Evolutionary conservation across 768 basidiomycete genomes (phyloP).

Genomic region (Gloeopeniophorella convolvens): DNA sequence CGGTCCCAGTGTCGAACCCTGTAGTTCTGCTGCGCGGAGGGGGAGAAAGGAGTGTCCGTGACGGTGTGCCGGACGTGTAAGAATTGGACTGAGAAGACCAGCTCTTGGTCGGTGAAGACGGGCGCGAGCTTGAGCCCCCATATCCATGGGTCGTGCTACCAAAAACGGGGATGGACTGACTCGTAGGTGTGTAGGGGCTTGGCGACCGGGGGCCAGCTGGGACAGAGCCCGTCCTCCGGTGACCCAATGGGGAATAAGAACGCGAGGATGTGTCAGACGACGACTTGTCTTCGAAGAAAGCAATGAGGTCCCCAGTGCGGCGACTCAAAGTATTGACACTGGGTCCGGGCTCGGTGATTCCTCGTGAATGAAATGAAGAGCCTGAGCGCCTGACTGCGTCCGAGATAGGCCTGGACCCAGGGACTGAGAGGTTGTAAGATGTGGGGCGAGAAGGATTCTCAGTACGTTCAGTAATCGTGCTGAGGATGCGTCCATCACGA

Average conservation of each 20-base stretch:
- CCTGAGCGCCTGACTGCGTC: conserved; percentile 40
- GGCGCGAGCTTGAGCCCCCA: conserved; percentile 35
- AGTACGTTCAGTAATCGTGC: conserved; percentile 73
- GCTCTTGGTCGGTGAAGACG: conserved; percentile 44
- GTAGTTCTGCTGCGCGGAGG: conserved; percentile 30
- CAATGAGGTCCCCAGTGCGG: conserved; percentile 64
- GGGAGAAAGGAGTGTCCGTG: conserved; percentile 43
- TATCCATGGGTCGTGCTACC: conserved; percentile 33
- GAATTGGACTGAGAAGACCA: conserved; percentile 30
- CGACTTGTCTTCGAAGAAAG: conserved; percentile 60
- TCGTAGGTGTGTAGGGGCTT: conserved; percentile 32
- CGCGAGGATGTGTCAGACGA: conserved; percentile 28
- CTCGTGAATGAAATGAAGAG: conserved; percentile 41
- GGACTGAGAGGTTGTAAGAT: conserved; percentile 30
- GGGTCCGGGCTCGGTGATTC: conserved; percentile 48
- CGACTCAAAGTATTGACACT: conserved; percentile 37
- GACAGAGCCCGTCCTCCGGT: conserved; percentile 48
- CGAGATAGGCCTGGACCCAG: conserved; percentile 29
- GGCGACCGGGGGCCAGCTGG: conserved; percentile 33
- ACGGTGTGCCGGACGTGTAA: conserved; percentile 6
- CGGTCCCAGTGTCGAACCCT: conserved; percentile 29
- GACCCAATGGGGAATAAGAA: conserved; percentile 31
- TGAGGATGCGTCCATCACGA: conserved; percentile 47
- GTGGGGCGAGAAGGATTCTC: conserved; percentile 62
- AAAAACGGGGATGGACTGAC: conserved; percentile 37